These are phyloP conservation scores for Colletotrichum sp. DNA, from an alignment of 2,329 filamentous ascomycete genomes.

Conservation along the genomic window DNA sequence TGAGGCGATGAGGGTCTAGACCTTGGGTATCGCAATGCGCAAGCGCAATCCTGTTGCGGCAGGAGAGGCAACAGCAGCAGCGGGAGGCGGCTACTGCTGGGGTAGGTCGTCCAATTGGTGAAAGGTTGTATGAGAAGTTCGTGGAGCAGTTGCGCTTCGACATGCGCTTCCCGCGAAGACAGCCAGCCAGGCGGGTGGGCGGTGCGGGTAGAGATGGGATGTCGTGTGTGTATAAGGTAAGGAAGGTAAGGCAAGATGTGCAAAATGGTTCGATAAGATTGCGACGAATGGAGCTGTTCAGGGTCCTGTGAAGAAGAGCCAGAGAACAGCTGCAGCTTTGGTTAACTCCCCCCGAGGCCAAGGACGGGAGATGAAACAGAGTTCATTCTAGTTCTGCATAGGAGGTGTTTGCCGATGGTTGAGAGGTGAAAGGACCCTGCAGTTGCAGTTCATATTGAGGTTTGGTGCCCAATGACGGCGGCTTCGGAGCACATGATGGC, in stretches of 20 bases:
- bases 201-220: background rate
- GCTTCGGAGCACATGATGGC: background rate
- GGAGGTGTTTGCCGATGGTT: background rate
- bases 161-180: background rate
- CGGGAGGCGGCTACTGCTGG: background rate
- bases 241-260: background rate
- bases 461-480: background rate
- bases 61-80: background rate
- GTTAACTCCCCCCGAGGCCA: background rate
- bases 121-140: background rate
- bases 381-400: conserved; percentile 2
- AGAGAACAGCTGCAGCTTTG: background rate
- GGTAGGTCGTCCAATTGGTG: background rate
- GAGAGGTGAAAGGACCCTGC: background rate
- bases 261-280: background rate
- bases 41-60: background rate
- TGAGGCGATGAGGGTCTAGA: background rate
- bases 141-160: conserved; percentile 19
- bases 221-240: background rate
- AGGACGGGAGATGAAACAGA: conserved; percentile 2
- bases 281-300: background rate
- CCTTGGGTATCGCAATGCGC: conserved; percentile 1
- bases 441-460: background rate
- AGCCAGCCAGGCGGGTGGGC: background rate
- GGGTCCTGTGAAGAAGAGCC: background rate